Evolutionary conservation across 495 filamentous ascomycete genomes (phyloP).

Genomic region (Penicillium fimorum): DNA sequence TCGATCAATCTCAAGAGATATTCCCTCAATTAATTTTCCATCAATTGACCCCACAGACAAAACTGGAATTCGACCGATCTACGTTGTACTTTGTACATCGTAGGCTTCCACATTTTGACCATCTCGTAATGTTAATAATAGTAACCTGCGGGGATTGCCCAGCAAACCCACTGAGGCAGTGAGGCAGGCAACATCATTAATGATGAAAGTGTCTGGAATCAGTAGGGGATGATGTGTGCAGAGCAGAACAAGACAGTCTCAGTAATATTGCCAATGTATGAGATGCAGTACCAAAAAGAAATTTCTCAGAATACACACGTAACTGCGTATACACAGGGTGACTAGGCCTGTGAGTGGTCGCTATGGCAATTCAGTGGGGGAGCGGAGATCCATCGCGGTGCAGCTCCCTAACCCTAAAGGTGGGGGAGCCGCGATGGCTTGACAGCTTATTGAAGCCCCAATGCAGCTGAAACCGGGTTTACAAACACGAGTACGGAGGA

Average conservation of each 20-base stretch:
- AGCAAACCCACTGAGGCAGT: conserved; percentile 11
- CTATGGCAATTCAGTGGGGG: conserved; percentile 25
- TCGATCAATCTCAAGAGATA: background rate
- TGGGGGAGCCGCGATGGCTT: conserved; percentile 18
- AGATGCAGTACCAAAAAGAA: background rate
- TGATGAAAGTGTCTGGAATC: conserved; percentile 4
- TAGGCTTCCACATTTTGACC: conserved; percentile 13
- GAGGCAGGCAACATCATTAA: conserved; percentile 22
- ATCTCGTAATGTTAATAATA: conserved; percentile 12
- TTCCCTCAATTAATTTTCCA: background rate
- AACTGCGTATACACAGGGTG: background rate
- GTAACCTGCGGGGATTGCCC: conserved; percentile 2
- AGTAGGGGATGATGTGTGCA: conserved; percentile 20
- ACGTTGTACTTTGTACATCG: background rate
- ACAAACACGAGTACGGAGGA: conserved; percentile 9
- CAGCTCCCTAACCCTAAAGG: conserved; percentile 14
- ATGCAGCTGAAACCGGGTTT: conserved; percentile 26
- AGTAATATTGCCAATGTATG: conserved; percentile 12
- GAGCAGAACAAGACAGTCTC: conserved; percentile 18
- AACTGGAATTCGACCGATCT: background rate
- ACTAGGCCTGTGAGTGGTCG: conserved; percentile 14
- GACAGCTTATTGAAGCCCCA: conserved; percentile 20
- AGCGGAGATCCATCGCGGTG: conserved; percentile 9
- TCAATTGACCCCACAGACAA: background rate
- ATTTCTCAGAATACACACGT: background rate